A percentile compares a stretch with the other conserved stretches of the same genome.
Evolutionary conservation across 495 filamentous ascomycete species (phyloP).

Genomic region (Aspergillus sclerotioniger): DNA sequence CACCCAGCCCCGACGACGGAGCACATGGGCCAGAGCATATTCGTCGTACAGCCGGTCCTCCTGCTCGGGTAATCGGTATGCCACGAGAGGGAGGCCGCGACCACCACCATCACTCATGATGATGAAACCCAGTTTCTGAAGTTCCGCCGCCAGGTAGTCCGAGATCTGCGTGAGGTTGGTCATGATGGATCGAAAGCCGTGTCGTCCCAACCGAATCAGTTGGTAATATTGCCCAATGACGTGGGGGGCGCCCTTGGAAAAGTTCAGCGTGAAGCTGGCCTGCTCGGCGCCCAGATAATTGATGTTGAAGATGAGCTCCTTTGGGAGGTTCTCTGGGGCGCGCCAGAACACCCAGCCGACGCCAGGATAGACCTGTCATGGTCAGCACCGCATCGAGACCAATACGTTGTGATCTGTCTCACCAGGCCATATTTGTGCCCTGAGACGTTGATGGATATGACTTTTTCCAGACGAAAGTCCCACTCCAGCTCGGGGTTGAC

Average conservation of each 20-base stretch:
- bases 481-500: slow-evolving; percentile 75
- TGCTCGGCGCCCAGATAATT: slow-evolving; percentile 95
- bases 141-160: slow-evolving; percentile 70
- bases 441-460: slow-evolving; percentile 88
- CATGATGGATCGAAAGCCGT: slow-evolving; percentile 86
- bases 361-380: slow-evolving; percentile 70
- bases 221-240: slow-evolving; percentile 97
- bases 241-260: slow-evolving; percentile 87
- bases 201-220: slow-evolving; percentile 86
- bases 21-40: slow-evolving; percentile 74
- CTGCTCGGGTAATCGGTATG: slow-evolving; percentile 67
- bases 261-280: slow-evolving; percentile 96
- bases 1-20: slow-evolving; percentile 82
- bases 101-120: slow-evolving; percentile 78
- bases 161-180: slow-evolving; percentile 77
- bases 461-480: slow-evolving; percentile 85
- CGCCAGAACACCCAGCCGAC: slow-evolving; percentile 94
- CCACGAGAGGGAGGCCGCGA: slow-evolving; percentile 78
- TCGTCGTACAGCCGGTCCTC: slow-evolving; percentile 72
- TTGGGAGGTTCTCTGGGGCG: slow-evolving; percentile 73
- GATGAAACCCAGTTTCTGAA: slow-evolving; percentile 73
- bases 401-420: slow-evolving; percentile 2
- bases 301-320: slow-evolving; percentile 96
- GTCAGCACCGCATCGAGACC: slow-evolving; percentile 1
- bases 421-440: slow-evolving; percentile 81